Conservation (phyloP, 108 stramenopile species). For the Seminavis robusta region DNA sequence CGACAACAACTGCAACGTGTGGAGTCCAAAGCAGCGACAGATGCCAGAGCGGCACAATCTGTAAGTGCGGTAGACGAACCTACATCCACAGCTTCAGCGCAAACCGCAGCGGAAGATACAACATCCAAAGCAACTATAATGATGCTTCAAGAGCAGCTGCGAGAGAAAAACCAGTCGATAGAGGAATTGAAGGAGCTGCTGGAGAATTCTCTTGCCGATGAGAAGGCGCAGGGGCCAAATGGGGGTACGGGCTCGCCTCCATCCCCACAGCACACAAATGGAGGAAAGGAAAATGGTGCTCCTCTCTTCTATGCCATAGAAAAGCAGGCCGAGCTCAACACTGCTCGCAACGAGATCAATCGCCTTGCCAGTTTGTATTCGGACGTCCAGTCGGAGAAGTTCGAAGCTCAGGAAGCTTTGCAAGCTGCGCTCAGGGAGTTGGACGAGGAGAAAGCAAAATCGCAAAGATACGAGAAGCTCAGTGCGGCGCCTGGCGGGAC, state of each 20-base stretch:
- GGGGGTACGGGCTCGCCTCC: neutral
- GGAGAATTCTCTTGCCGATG: slow-evolving; percentile 44
- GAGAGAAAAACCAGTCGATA: slow-evolving; percentile 74
- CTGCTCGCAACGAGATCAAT: slow-evolving; percentile 79
- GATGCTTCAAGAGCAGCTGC: slow-evolving; percentile 77
- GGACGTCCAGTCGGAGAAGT: slow-evolving; percentile 69
- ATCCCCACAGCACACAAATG: slow-evolving; percentile 2
- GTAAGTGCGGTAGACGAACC: neutral
- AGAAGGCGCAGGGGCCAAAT: slow-evolving; percentile 3
- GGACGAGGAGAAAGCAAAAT: slow-evolving; percentile 64
- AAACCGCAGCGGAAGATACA: neutral
- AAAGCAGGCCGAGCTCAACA: slow-evolving; percentile 84
- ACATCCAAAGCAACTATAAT: slow-evolving; percentile 75
- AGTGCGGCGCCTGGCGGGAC: neutral
- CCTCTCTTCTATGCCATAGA: slow-evolving; percentile 88
- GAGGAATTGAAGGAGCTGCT: slow-evolving; percentile 79
- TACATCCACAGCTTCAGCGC: neutral
- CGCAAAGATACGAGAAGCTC: slow-evolving; percentile 63
- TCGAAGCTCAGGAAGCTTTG: slow-evolving; percentile 73
- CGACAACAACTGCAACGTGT: neutral
- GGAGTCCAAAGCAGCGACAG: slow-evolving; percentile 3
- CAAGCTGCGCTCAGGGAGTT: slow-evolving; percentile 59
- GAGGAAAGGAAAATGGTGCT: slow-evolving; percentile 31
- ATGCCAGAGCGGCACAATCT: neutral
- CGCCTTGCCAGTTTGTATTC: slow-evolving; percentile 74